phyloP scores from a whole-genome alignment of 1,284 basidiomycete genomes.

The Somion occarium region DNA sequence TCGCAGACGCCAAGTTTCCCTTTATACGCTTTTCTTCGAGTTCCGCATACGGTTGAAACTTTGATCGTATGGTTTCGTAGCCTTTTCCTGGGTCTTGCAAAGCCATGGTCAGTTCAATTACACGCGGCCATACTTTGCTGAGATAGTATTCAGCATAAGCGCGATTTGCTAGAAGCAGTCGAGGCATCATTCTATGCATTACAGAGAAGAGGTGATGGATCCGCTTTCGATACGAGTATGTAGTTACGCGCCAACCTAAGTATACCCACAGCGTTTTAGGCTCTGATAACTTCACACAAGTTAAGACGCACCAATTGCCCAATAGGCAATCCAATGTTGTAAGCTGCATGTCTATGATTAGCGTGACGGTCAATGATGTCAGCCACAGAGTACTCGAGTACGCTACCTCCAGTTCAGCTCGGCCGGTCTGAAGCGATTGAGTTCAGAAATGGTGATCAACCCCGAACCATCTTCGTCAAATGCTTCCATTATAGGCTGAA shows the following conservation, averaged over 20 bases:
- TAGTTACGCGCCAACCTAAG: too few relatives aligned
- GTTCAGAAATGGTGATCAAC: constrained; percentile 41
- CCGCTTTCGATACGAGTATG: too few relatives aligned
- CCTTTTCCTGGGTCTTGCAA: constrained; percentile 13
- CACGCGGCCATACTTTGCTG: constrained; percentile 15
- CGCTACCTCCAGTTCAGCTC: constrained; percentile 21
- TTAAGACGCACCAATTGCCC: constrained; percentile 10
- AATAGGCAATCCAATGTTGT: constrained; percentile 17
- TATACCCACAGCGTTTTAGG: too few relatives aligned
- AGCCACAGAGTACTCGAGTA: too few relatives aligned
- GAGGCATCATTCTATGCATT: not conserved
- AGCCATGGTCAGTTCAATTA: constrained; percentile 15
- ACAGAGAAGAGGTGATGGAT: not conserved
- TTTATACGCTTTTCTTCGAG: constrained; percentile 18
- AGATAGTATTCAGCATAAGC: constrained; percentile 21
- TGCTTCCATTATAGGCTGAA: constrained; percentile 42
- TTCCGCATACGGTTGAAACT: constrained; percentile 16
- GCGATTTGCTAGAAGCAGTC: constrained; percentile 18
- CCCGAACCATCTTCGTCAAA: constrained; percentile 47
- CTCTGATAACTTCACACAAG: too few relatives aligned
- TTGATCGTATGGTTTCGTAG: constrained; percentile 4
- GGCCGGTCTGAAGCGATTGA: constrained; percentile 34
- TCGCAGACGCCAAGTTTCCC: constrained; percentile 14
- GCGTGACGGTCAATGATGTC: too few relatives aligned
- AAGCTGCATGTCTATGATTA: constrained; percentile 33